Conservation (phyloP, 164 flowering plant genomes). For the Dillenia turbinata region DNA sequence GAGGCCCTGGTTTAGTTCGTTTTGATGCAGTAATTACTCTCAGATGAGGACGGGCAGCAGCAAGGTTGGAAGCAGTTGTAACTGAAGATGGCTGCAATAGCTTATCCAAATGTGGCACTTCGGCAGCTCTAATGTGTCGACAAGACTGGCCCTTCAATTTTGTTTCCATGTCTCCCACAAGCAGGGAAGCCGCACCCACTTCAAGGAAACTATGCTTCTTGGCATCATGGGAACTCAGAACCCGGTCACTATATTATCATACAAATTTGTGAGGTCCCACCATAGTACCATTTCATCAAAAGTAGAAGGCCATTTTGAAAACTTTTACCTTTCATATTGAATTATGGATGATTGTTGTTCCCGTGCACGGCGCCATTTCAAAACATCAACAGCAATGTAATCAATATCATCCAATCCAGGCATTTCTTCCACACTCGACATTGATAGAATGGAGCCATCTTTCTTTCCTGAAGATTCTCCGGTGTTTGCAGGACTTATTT, state of each 20-base stretch:
- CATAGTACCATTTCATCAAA: not conserved
- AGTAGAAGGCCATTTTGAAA: not conserved
- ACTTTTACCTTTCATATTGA: conserved; percentile 52
- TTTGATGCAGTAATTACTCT: conserved; percentile 90
- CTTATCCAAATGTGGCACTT: conserved; percentile 73
- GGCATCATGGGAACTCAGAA: conserved; percentile 44
- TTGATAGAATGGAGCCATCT: conserved; percentile 46
- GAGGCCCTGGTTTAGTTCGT: conserved; percentile 69
- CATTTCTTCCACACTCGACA: conserved; percentile 40
- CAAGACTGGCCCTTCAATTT: conserved; percentile 69
- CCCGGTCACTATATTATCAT: conserved; percentile 46
- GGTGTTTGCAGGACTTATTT: conserved; percentile 50
- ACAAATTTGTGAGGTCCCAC: not conserved
- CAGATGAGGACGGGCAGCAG: conserved; percentile 74
- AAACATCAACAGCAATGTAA: conserved; percentile 62
- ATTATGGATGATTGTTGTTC: conserved; percentile 40
- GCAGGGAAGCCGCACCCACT: conserved; percentile 96
- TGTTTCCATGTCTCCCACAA: conserved; percentile 78
- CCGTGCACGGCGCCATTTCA: conserved; percentile 84
- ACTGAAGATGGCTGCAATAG: conserved; percentile 78
- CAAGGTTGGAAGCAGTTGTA: conserved; percentile 61
- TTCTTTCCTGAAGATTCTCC: conserved; percentile 63
- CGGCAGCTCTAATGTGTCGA: conserved; percentile 43
- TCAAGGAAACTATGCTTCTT: conserved; percentile 66
- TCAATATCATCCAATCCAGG: conserved; percentile 48